Evolutionary conservation across 1,284 basidiomycete species (phyloP), one percentile per base, ranked within the genome.

Genomic region (Meira nashicola): DNA sequence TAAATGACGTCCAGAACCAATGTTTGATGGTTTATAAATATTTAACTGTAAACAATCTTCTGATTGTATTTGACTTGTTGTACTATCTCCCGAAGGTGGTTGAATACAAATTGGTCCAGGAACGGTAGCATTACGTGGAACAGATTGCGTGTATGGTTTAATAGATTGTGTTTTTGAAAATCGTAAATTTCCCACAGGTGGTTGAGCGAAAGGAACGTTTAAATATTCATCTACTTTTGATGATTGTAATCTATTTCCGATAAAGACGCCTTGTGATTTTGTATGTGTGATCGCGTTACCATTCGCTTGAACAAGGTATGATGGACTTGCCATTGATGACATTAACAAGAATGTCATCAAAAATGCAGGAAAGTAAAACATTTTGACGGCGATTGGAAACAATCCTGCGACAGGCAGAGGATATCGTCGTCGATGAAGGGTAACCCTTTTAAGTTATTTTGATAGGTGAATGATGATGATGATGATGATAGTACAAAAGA

Each of bases 1-100:
- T 5, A 71, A 33, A 33, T 33, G 28, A 33, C 28, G 28, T 33
- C 28, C 28, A 33, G 28, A 33, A 8, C 28, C 28, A 33, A 33
- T 8, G 28, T 33, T 33, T 33, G 28, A 33, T 3, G 68, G 67
- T 28, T 66, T 59, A n/a, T 65, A 59, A 23, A 70, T 56, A 47
- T 70, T 67, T 56, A 70, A 54, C 51, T 56, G 62, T 48, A 70
- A 62, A 39, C 68, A 70, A 57, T 66, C 55, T 38, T 70, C 68
- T 40, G 60, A 60, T 55, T 62, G 47, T 25, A 60, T 12, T 43
- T 19, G 21, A 19, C 59, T 56, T 60, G 67, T 2, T 38, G 19
- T 10, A 54, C 54, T 2, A 59, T 33, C 46, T 28, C 53, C 56
- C 23, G 49, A 48, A 63, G 63, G 39, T 60, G 60, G 58, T 66